Evolutionary conservation across 2,329 filamentous ascomycete species (phyloP), one percentile per base, ranked within the genome.

Genomic region (Corinectria fuckeliana): DNA sequence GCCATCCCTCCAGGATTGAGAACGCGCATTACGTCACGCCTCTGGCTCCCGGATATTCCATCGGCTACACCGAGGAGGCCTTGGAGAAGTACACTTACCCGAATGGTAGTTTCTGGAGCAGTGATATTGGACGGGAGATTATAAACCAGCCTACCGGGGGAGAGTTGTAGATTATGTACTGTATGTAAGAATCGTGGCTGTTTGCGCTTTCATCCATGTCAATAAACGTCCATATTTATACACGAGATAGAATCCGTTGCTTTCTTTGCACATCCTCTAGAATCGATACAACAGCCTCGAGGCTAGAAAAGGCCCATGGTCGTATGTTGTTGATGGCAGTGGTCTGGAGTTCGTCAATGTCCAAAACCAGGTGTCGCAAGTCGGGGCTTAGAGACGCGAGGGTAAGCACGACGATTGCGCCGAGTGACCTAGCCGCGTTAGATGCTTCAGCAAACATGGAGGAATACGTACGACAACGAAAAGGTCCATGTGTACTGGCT

Each of bases 21-120:
- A 88, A 93, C 66, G 93, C 93, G 3, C 94, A 92, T 77, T 96
- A 96, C 78, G 89, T 91, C 66, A 97, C 93, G 1, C 93, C 93
- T 0, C 88, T 80, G 63, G 88, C 92, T 73, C 84, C 93, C 0
- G 93, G 93, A 2, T 73, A 73, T 54, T 73, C 71, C 4, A 73
- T 64, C 8, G 72, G 71, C 0, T 97, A 97, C 76, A 93, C 90
- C 71, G 93, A 97, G 2, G 92, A 97, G 85, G 96, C 97, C 91
- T 93, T 96, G 91, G 91, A 93, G 63, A 78, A 77, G 67, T 97
- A 83, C 74, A 84, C 85, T 45, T 97, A 87, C 74, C 93, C 92
- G 1, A 61, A 62, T 18, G 72, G 72, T 1, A 71, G 60, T 36
- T 74, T 74, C 58, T 74, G 72, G 72, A 62, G 50, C 3, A 71